These are phyloP conservation scores for Exophiala sp. DNA, from an alignment of 2,329 filamentous ascomycete genomes.

Conservation along the genomic window DNA sequence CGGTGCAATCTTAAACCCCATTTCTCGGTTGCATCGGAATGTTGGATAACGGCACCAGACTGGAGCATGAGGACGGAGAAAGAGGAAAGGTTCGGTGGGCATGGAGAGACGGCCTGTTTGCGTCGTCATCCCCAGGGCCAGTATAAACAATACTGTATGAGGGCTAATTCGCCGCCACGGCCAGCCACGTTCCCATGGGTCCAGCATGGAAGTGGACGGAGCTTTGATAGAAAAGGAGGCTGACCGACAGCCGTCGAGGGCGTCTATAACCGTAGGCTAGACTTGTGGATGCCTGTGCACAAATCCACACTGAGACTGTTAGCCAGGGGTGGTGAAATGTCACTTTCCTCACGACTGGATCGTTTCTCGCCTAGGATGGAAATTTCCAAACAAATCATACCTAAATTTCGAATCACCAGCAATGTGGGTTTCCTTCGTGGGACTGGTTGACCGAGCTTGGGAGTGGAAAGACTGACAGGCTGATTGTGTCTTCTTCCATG, in stretches of 20 bases:
- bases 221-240: conserved; percentile 8
- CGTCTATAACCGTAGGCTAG: conserved; percentile 2
- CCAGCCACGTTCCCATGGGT: conserved; percentile 8
- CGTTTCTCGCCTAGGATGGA: neutral
- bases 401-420: neutral
- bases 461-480: neutral
- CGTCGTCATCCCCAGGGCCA: conserved; percentile 9
- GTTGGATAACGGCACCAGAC: neutral
- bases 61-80: neutral
- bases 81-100: conserved; percentile 1
- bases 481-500: neutral
- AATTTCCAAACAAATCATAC: neutral
- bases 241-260: neutral
- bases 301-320: neutral
- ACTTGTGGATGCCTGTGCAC: neutral
- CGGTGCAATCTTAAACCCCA: neutral
- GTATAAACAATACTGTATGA: neutral
- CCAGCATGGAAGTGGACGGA: neutral
- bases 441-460: neutral
- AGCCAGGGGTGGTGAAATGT: neutral
- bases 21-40: neutral
- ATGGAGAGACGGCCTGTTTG: neutral
- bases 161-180: conserved; percentile 5
- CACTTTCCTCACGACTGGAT: neutral
- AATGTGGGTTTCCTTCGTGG: too few species aligned